Base-by-base conservation (phyloP, 1,284 basidiomycete genomes). In the Boletus semigastroideus region DNA sequence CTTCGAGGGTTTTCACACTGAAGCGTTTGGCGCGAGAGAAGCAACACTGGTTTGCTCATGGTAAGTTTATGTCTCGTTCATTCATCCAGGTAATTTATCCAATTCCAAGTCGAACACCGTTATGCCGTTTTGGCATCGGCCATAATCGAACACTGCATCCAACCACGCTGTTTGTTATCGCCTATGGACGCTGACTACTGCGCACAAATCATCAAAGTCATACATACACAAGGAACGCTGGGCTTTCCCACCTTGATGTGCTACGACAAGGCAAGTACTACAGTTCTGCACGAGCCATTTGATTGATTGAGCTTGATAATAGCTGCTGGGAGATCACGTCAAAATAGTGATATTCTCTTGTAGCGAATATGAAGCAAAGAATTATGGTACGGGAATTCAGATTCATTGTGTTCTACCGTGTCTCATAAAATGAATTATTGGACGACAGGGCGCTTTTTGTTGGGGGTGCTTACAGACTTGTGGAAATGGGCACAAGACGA, bases 101-200 rank as follows among this genome's bases (percentile, higher is more conserved):
- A 16, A 34, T 37, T 5, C 12, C 20, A 49, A 72, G 52, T 66
- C 76, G 82, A 71, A 42, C 73, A 78, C 19, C 83, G 80, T 60
- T 76, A 78, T 11, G 66, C 70, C 6, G 63, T 73, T 13, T 73
- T 91, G 38, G 79, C 83, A 22, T 74, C 79, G 30, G 76, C 84
- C 17, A 72, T 96, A 39, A 84, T 94, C 48, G 93, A 98, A 66
- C 84, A 95, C 64, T 99, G 97, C 69, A 82, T 99, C 57, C 87
- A 92, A 63, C 96, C 97, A 4, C 86, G 97, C 28, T 92, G 90
- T 53, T 77, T 97, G 36, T 75, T 98, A 14, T 96, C 95, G 0
- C 94, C 95, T 0, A 92, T 94, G 80, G 97, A 99, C 69, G 97
- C 97, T 11, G 88, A 96, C 49, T 99, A 89, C 59, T 93, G 94